Percentiles rank a stretch among this genome's conserved stretches.
Evolutionary conservation across 1,139 yeast genomes (phyloP).

Genomic region (Yamadazyma songkhlaensis): DNA sequence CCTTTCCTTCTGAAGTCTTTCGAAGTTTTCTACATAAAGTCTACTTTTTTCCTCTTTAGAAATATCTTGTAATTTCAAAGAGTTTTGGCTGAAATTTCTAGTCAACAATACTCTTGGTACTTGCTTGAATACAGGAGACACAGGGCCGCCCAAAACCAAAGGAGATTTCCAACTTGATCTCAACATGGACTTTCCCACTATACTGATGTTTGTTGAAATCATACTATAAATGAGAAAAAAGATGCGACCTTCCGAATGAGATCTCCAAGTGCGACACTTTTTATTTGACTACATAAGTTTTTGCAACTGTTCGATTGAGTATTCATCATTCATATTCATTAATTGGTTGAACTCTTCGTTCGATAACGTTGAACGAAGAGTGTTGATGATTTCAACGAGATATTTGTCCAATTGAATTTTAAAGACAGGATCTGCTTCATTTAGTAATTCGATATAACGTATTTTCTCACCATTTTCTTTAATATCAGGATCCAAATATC

Average conservation of each 20-base stretch:
- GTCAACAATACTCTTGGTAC: neutral
- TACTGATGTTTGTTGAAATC: too few species aligned
- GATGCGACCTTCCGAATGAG: too few species aligned
- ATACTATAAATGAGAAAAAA: too few species aligned
- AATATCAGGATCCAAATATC: constrained; percentile 45
- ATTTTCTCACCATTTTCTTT: constrained; percentile 57
- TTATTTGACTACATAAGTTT: constrained; percentile 1
- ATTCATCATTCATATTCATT: constrained; percentile 27
- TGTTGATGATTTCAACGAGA: constrained; percentile 20
- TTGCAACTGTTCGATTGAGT: constrained; percentile 30
- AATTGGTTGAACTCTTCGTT: constrained; percentile 26
- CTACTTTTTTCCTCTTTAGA: constrained; percentile 15
- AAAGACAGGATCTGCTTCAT: constrained; percentile 57
- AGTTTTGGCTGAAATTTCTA: neutral
- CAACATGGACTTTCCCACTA: too few species aligned
- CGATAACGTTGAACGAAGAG: constrained; percentile 19
- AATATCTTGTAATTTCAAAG: neutral
- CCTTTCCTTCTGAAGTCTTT: constrained; percentile 19
- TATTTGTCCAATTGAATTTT: constrained; percentile 39
- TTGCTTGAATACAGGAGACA: too few species aligned
- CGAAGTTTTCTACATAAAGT: constrained; percentile 15
- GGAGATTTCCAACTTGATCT: too few species aligned
- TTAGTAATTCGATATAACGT: constrained; percentile 47
- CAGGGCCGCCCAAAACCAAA: too few species aligned
- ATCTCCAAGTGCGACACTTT: neutral